Conservation (phyloP, 2,329 filamentous ascomycete genomes). For the Dothistroma septosporum region DNA sequence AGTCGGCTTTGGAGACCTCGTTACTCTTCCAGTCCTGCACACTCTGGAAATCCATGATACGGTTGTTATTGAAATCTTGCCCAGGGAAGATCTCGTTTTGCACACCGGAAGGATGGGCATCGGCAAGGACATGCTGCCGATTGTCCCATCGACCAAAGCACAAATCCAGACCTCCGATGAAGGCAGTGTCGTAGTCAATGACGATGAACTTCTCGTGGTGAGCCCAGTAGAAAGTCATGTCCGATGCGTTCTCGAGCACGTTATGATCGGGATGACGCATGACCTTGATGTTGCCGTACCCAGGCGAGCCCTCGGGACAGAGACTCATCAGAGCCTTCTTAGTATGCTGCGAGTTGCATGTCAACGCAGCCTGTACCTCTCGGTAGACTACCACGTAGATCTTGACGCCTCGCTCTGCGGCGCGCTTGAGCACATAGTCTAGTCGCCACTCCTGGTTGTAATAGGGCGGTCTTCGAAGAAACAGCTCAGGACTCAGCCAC, state of each 20-base stretch:
- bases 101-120: slow-evolving; percentile 80
- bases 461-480: slow-evolving; percentile 77
- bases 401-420: slow-evolving; percentile 87
- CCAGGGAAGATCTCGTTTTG: slow-evolving; percentile 85
- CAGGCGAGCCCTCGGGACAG: slow-evolving; percentile 75
- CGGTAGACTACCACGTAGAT: slow-evolving; percentile 93
- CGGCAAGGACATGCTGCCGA: slow-evolving; percentile 77
- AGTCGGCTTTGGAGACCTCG: slow-evolving; percentile 84
- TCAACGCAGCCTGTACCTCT: slow-evolving; percentile 62
- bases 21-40: slow-evolving; percentile 92
- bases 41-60: slow-evolving; percentile 90
- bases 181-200: slow-evolving; percentile 84
- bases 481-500: slow-evolving; percentile 91
- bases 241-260: slow-evolving; percentile 83
- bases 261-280: slow-evolving; percentile 96
- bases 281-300: slow-evolving; percentile 81
- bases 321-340: slow-evolving; percentile 78
- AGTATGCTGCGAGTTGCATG: slow-evolving; percentile 89
- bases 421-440: slow-evolving; percentile 80
- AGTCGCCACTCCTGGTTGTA: slow-evolving; percentile 80
- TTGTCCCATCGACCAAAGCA: slow-evolving; percentile 95
- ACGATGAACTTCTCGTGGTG: slow-evolving; percentile 98
- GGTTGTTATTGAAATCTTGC: slow-evolving; percentile 97
- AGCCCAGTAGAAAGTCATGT: slow-evolving; percentile 97
- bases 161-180: slow-evolving; percentile 89